A percentile compares a stretch with the other conserved stretches of the same genome.
Evolutionary conservation across 2,329 filamentous ascomycete species (phyloP).

Genomic region (Penicillium decumbens): DNA sequence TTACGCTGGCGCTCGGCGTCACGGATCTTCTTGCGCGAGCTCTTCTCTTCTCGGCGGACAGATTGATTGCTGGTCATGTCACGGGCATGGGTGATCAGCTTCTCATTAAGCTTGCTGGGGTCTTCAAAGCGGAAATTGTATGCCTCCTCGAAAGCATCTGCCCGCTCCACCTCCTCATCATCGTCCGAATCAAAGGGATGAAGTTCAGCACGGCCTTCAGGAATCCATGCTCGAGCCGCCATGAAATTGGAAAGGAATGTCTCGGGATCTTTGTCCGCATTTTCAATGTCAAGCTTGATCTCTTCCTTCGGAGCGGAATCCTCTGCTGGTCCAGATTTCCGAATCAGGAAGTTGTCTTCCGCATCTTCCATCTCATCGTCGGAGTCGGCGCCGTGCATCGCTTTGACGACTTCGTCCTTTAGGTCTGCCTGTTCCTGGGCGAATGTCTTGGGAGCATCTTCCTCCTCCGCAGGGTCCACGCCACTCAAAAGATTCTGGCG

Average conservation of each 20-base stretch:
- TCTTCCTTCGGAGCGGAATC: slow-evolving; percentile 38
- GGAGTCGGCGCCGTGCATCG: slow-evolving; percentile 63
- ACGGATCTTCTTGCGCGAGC: slow-evolving; percentile 68
- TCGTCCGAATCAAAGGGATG: slow-evolving; percentile 90
- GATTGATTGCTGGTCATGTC: slow-evolving; percentile 76
- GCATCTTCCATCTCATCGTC: slow-evolving; percentile 54
- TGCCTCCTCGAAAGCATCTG: slow-evolving; percentile 83
- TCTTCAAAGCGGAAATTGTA: slow-evolving; percentile 98
- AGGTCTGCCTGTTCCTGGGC: slow-evolving; percentile 81
- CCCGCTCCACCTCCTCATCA: slow-evolving; percentile 65
- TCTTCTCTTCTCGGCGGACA: slow-evolving; percentile 78
- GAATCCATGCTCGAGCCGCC: slow-evolving; percentile 83
- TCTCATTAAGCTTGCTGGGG: slow-evolving; percentile 79
- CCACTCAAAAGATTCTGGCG: slow-evolving; percentile 80
- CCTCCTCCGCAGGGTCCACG: slow-evolving; percentile 55
- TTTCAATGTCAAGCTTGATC: slow-evolving; percentile 62
- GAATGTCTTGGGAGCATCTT: slow-evolving; percentile 63
- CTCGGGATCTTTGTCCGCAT: slow-evolving; percentile 84
- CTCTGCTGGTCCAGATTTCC: slow-evolving; percentile 54
- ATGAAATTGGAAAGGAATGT: slow-evolving; percentile 93
- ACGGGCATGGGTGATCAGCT: slow-evolving; percentile 81
- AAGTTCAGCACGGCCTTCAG: slow-evolving; percentile 61
- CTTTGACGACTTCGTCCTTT: slow-evolving; percentile 70
- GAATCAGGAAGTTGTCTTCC: slow-evolving; percentile 71
- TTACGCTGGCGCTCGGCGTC: slow-evolving; percentile 73